Evolutionary conservation across 169 alveolate species (phyloP).

Genomic region (Perkinsus marinus): DNA sequence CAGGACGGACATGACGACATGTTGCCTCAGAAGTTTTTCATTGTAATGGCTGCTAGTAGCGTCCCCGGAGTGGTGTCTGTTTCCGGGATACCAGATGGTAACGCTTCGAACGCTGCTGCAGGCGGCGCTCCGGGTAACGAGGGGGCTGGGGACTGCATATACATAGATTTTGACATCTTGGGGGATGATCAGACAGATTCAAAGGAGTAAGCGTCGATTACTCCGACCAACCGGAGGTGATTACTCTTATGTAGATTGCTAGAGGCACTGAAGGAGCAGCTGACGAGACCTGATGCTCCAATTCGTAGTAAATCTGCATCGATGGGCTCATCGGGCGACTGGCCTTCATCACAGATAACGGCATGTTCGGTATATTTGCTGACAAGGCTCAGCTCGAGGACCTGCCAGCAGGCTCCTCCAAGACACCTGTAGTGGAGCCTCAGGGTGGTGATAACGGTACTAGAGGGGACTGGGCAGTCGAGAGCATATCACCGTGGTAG

Average conservation of each 20-base stretch:
- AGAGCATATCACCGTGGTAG: background rate
- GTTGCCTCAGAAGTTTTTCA: background rate
- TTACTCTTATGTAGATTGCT: background rate
- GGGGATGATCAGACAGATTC: background rate
- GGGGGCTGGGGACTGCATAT: background rate
- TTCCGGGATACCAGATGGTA: background rate
- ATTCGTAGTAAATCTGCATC: background rate
- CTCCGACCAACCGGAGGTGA: background rate
- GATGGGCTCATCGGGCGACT: background rate
- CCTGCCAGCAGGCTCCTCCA: background rate
- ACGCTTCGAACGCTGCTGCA: background rate
- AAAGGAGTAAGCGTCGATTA: background rate
- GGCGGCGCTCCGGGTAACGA: background rate
- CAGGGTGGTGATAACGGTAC: background rate
- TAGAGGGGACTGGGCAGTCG: background rate
- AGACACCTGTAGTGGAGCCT: background rate
- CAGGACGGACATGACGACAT: too few relatives aligned
- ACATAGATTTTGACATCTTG: background rate
- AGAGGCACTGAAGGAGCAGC: background rate
- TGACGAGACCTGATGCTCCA: background rate
- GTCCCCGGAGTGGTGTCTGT: background rate
- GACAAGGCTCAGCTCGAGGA: background rate
- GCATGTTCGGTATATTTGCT: background rate
- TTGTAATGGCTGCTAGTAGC: background rate
- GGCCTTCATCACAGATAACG: background rate